Conservation (phyloP, 768 basidiomycete genomes). For the Mrakia blollopis region DNA sequence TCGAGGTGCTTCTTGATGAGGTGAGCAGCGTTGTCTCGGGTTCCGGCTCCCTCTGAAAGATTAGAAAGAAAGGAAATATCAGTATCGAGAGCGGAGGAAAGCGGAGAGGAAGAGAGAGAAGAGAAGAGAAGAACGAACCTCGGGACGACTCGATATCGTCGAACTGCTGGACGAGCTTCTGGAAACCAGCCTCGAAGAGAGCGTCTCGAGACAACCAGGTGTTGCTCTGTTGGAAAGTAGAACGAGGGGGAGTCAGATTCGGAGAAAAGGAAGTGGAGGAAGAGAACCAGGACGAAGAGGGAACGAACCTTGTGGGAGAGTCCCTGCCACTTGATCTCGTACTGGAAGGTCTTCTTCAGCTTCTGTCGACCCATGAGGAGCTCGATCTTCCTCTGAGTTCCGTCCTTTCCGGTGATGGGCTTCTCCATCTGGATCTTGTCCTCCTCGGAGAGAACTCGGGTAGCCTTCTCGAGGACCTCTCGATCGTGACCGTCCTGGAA, state of each 20-base stretch:
- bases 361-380: constrained; percentile 92
- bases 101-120: background rate
- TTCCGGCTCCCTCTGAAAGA: constrained; percentile 71
- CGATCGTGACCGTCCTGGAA: constrained; percentile 98
- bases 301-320: constrained; percentile 50
- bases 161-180: constrained; percentile 85
- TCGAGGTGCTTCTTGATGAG: constrained; percentile 87
- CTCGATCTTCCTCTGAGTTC: constrained; percentile 85
- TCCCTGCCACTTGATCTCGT: constrained; percentile 59
- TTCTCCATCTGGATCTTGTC: constrained; percentile 72
- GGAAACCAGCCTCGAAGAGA: constrained; percentile 76
- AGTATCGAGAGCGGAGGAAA: background rate
- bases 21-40: constrained; percentile 73
- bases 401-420: constrained; percentile 87
- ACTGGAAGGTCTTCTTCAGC: constrained; percentile 79
- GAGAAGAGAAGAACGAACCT: background rate
- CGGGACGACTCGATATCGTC: constrained; percentile 94
- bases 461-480: constrained; percentile 84
- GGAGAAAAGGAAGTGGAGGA: background rate
- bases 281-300: background rate
- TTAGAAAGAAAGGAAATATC: background rate
- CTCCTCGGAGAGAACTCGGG: constrained; percentile 81
- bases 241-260: background rate
- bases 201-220: constrained; percentile 88
- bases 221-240: constrained; percentile 49